A percentile compares a stretch with the other conserved stretches of the same genome.
These are phyloP conservation scores for Pleurotus tuber-regium DNA, from an alignment of 768 basidiomycete genomes.

Conservation along the genomic window DNA sequence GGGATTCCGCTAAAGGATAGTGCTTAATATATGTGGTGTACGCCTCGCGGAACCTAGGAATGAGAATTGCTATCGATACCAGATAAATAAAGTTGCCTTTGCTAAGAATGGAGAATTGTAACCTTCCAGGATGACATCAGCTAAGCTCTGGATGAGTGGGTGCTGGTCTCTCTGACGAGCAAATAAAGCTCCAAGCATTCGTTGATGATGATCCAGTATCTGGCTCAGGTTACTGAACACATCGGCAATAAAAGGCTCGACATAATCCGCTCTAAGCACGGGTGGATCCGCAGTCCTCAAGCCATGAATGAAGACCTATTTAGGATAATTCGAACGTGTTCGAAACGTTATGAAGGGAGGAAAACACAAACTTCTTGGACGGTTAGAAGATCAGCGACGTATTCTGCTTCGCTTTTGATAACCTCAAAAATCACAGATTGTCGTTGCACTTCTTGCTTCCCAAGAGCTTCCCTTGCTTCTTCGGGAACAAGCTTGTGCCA, in stretches of 20 bases:
- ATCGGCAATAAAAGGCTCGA: conserved; percentile 68
- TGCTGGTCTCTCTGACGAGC: conserved; percentile 81
- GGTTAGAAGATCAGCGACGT: conserved; percentile 76
- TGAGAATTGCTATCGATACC: conserved; percentile 43
- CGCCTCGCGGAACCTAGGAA: conserved; percentile 51
- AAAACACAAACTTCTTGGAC: conserved; percentile 54
- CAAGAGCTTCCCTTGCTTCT: conserved; percentile 68
- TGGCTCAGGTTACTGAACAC: conserved; percentile 83
- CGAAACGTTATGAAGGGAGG: background rate
- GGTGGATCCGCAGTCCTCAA: conserved; percentile 61
- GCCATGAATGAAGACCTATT: conserved; percentile 73
- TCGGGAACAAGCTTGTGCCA: conserved; percentile 81
- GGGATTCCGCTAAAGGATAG: conserved; percentile 83
- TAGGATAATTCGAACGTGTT: background rate
- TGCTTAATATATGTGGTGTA: conserved; percentile 88
- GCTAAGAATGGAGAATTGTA: conserved; percentile 18
- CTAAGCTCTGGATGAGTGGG: conserved; percentile 77
- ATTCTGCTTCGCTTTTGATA: conserved; percentile 86
- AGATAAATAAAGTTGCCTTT: conserved; percentile 13
- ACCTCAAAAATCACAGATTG: conserved; percentile 89
- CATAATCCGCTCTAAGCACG: conserved; percentile 52
- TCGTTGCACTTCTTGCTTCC: conserved; percentile 75
- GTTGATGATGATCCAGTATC: conserved; percentile 64
- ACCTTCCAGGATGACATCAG: conserved; percentile 86
- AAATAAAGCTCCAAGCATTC: conserved; percentile 71